Evolutionary conservation across 257 asterid genomes (phyloP), one percentile per base, ranked within the genome.

Genomic region (Vinca minor): DNA sequence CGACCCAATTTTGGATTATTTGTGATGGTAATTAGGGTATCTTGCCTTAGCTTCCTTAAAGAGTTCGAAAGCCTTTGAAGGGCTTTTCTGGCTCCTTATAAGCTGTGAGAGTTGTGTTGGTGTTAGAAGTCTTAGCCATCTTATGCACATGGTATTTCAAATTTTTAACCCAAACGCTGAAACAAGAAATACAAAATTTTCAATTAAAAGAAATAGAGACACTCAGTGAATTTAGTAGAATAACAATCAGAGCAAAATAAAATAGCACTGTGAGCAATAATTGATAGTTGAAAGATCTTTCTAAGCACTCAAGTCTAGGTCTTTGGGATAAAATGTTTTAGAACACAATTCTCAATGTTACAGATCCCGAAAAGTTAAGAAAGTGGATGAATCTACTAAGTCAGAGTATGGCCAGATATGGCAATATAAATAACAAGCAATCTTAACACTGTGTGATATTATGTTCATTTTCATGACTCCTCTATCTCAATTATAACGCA

Each of bases 91-190:
- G 60, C 73, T 67, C 46, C 72, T 74, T 68, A 86, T 73, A 23
- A 92, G 65, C 82, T 81, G 90, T 0, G 93, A 83, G 75, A 88
- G 96, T 34, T 79, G 80, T 28, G 88, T 79, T 39, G 96, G 89
- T 20, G 83, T 81, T 73, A 92, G 74, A 65, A 79, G 53, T 80
- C 93, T 83, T 18, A 96, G 98, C 98, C 98, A 88, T 76, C 95
- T 85, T 23, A 87, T 60, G 59, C 76, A 74, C 96, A 90, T 85
- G 66, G 59, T 41, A 39, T 47, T n/a, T 1, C 3, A 62, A 56
- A 39, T 48, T 18, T n/a, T n/a, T 42, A 49, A 59, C 69, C 42
- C 49, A 14, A 63, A 17, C 31, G 61, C 36, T 64, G 41, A 75
- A 48, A 52, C 62, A 56, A n/a, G 10, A 11, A 36, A 53, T 9